These are phyloP conservation scores for Talaromyces marneffei DNA, from an alignment of 2,329 filamentous ascomycete species.

Conservation along the genomic window DNA sequence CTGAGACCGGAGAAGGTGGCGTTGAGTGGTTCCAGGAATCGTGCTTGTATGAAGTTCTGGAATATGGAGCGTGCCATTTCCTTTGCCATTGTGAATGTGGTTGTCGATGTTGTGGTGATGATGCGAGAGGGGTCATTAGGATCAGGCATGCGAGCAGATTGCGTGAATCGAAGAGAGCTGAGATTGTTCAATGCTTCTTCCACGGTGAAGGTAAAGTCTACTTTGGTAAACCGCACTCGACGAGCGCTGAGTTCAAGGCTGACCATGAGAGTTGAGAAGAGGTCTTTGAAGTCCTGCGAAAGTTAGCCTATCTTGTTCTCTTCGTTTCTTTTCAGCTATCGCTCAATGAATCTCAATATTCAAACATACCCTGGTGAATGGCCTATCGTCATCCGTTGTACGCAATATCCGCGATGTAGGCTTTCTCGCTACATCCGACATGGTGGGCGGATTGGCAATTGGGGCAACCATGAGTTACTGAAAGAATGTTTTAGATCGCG, in stretches of 20 bases:
- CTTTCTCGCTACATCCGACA: constrained; percentile 78
- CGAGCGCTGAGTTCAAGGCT: constrained; percentile 84
- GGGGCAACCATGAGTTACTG: not conserved
- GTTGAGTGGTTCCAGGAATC: constrained; percentile 91
- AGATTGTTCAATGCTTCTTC: constrained; percentile 98
- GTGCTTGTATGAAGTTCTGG: constrained; percentile 84
- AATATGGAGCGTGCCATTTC: constrained; percentile 97
- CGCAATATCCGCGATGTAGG: constrained; percentile 91
- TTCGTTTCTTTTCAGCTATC: not conserved
- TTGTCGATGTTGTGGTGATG: constrained; percentile 95
- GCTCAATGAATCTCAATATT: no score
- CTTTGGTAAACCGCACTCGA: constrained; percentile 79
- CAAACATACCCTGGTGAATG: constrained; percentile 75
- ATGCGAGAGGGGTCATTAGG: constrained; percentile 93
- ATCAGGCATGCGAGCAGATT: constrained; percentile 97
- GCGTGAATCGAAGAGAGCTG: constrained; percentile 93
- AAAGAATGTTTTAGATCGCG: not conserved
- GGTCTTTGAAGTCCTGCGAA: constrained; percentile 89
- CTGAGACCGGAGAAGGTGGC: constrained; percentile 77
- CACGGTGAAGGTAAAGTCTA: constrained; percentile 90
- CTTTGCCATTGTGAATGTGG: constrained; percentile 97
- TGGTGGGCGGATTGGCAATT: not conserved
- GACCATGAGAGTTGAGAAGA: constrained; percentile 93
- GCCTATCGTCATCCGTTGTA: constrained; percentile 96
- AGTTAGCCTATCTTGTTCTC: not conserved